Base-by-base conservation (phyloP, 495 filamentous ascomycete genomes). In the Aeminium ludgeri region DNA sequence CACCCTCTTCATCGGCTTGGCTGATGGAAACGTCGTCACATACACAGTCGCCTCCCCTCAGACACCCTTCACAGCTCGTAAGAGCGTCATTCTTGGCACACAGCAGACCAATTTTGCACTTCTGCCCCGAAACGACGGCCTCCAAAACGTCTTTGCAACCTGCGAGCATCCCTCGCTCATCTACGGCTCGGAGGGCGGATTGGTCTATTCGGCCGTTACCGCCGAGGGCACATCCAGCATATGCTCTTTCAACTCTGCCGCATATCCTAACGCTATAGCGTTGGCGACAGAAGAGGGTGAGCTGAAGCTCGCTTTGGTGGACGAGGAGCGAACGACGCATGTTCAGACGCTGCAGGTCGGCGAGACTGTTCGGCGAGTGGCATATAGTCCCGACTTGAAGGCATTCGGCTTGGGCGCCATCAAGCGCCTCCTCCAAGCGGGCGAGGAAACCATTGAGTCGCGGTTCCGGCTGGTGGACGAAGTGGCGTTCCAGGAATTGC, bases 191-290 rank as follows among this genome's bases (percentile, higher is more conserved):
- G 84, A 96, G 53, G 83, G 80, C 1, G 71, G 86, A 10, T 77
- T 94, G 20, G 76, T 93, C 6, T 99, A 89, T 65, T 92, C 85
- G 13, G 84, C 91, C 1, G 79, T 95, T n/a, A 96, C 92, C 37
- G 85, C 86, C 1, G 82, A 93, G 50, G 75, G 83, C 36, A 80
- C 85, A 4, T 73, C 74, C 4, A 76, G 73, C 29, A 69, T 96
- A 20, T 89, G 82, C 49, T 67, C 81, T 6, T 86, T 99, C 47
- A 71, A 96, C 57, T 59, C 74, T 11, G 75, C 77, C 45, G 80
- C 80, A 0, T 99, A 80, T 50, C 85, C 89, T 2, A 68, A 68
- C 28, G 74, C 82, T 10, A 76, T 96, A 30, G 79, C 78, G 2
- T 69, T 96, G 27, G 84, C 86, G 5, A 87, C 27, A 10, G 32